phyloP scores from a whole-genome alignment of 345 rosid species.

The Eucalyptus viminalis region DNA sequence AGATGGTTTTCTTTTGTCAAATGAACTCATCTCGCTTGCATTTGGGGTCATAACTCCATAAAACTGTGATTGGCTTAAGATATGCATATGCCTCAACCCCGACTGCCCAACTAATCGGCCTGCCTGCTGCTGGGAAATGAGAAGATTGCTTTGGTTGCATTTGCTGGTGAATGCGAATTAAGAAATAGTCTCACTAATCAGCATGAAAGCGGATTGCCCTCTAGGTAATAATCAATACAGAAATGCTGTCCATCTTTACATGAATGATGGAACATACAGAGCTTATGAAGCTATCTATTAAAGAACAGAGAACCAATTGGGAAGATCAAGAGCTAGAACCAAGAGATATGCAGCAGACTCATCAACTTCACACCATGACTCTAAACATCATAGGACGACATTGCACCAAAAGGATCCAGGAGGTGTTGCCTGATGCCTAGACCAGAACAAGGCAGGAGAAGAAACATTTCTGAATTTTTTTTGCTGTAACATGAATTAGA shows the following conservation, averaged over 20 bases:
- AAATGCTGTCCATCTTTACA: background rate
- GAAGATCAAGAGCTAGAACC: background rate
- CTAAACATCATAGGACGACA: background rate
- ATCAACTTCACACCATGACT: background rate
- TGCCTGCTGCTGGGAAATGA: background rate
- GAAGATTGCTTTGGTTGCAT: background rate
- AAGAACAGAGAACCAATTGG: background rate
- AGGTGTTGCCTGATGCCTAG: background rate
- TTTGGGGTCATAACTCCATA: constrained; percentile 43
- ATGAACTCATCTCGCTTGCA: constrained; percentile 71
- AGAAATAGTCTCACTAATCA: background rate
- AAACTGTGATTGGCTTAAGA: background rate
- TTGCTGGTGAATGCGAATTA: background rate
- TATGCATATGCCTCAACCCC: background rate
- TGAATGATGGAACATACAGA: background rate
- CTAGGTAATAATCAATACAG: background rate
- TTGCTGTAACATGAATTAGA: background rate
- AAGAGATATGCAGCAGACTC: background rate
- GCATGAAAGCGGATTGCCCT: background rate
- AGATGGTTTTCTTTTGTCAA: constrained; percentile 82
- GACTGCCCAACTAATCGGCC: background rate
- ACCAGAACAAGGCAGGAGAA: background rate
- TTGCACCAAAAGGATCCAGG: background rate
- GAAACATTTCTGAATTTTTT: background rate
- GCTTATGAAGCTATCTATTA: background rate